phyloP scores from a whole-genome alignment of 345 rosid genomes.

The Corchorus olitorius region DNA sequence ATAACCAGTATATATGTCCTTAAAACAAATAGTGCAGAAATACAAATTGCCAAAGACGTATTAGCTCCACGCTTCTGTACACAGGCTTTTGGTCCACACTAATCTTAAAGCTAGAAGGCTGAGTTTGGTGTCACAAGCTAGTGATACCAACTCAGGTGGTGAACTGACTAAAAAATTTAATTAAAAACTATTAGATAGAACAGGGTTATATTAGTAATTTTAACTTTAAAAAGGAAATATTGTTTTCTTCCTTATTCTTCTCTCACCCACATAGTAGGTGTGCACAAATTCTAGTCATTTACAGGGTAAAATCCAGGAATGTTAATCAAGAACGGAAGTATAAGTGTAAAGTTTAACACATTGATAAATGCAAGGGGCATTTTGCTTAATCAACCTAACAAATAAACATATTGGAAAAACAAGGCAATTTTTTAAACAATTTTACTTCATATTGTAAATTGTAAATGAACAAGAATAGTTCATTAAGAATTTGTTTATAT shows the following conservation, averaged over 20 bases:
- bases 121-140: too few species aligned
- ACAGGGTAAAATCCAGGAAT: not conserved
- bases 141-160: too few species aligned
- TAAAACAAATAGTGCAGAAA: not conserved
- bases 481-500: too few species aligned
- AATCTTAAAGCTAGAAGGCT: too few species aligned
- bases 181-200: too few species aligned
- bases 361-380: not conserved
- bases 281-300: not conserved
- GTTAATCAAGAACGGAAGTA: not conserved
- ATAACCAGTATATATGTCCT: not conserved
- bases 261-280: too few species aligned
- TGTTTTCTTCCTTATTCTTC: too few species aligned
- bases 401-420: not conserved
- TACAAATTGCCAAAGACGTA: not conserved
- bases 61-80: not conserved
- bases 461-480: too few species aligned
- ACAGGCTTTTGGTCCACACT: not conserved
- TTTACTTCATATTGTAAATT: slow-evolving; percentile 22
- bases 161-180: too few species aligned
- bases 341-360: not conserved
- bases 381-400: slow-evolving; percentile 6
- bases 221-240: too few species aligned
- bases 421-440: not conserved
- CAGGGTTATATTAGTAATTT: too few species aligned